These are phyloP conservation scores for Fomitopsis serialis DNA, from an alignment of 768 basidiomycete genomes.

Conservation along the genomic window DNA sequence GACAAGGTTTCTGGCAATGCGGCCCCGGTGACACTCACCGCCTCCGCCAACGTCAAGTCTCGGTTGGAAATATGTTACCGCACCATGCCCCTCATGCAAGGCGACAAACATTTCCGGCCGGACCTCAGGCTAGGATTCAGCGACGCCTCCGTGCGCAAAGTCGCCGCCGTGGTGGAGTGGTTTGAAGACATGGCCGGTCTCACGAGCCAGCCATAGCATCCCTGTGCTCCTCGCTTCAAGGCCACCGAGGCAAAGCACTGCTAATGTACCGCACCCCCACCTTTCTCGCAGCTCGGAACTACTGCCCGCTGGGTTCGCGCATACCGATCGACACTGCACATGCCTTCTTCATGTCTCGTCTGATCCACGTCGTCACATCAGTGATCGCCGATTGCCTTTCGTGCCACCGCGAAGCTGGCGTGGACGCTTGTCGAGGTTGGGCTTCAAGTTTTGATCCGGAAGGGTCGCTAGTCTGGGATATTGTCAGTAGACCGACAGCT, in stretches of 20 bases:
- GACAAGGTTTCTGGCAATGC: constrained; percentile 5
- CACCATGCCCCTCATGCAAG: constrained; percentile 59
- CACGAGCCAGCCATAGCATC: not conserved
- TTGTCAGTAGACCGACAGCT: too few species aligned
- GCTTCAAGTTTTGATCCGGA: too few species aligned
- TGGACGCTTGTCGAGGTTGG: too few species aligned
- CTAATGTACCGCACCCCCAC: too few species aligned
- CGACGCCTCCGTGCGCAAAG: constrained; percentile 63
- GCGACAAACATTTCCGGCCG: constrained; percentile 59
- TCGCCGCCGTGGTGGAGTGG: constrained; percentile 63
- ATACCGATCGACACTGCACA: too few species aligned
- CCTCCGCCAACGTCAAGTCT: constrained; percentile 64
- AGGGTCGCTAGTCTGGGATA: too few species aligned
- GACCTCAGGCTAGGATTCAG: constrained; percentile 68
- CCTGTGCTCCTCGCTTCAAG: not conserved
- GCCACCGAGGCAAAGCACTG: not conserved
- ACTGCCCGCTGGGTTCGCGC: too few species aligned
- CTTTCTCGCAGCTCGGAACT: too few species aligned
- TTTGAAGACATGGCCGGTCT: constrained; percentile 72
- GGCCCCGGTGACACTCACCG: constrained; percentile 48
- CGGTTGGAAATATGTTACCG: constrained; percentile 69
- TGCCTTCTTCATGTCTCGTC: too few species aligned
- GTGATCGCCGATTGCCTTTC: too few species aligned
- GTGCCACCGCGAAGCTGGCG: too few species aligned
- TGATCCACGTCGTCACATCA: too few species aligned